Base-by-base conservation (phyloP, 345 rosid species). In the Diplotaxis tenuifolia region DNA sequence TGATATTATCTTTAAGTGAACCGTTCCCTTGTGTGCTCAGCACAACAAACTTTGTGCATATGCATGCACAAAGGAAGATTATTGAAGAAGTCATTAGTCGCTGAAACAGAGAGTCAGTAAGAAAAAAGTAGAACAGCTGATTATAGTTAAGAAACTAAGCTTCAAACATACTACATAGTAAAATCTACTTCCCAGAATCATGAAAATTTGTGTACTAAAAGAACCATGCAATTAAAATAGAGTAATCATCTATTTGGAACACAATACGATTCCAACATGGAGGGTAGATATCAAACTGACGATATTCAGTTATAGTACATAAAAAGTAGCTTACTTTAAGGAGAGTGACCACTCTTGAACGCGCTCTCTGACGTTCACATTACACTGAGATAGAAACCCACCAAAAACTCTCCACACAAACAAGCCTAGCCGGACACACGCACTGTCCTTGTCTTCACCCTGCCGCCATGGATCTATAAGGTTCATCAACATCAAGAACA, bases 1-100 rank as follows among this genome's bases (percentile, higher is more conserved):
- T 82, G 75, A 94, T 87, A 67, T 88, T 91, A 76, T 94, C 97
- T 82, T 84, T 91, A 47, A 89, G 86, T 62, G 98, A 94, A 75
- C 83, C 85, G 69, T 82, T 86, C 78, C 99, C 99, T 73, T 94
- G 96, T 50, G 99, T 89, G 83, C 84, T 88, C 61, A 94, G 86
- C 10, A 94, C 96, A 55, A 87, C 81, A 72, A 96, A 84, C 81
- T 87, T 94, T 4, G 74, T 38, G 97, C 99, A 83, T 91, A 94
- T 55, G 96, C 99, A 97, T 94, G 78, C 32, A 58, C 61, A 62
- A 56, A 70, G 25, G 55, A 66, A 50, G 14, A 38, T 15, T 22
- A 16, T 40, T 40, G 50, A 45, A 50, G 40, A 29, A 16, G 22
- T 66, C 62, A 59, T 7, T 16, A 29, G n/a, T 59, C 49, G 1